Evolutionary conservation across 192 early-diverging fungal genomes (phyloP), one percentile per base, ranked within the genome.

Genomic region (Mycoemilia scoparia): DNA sequence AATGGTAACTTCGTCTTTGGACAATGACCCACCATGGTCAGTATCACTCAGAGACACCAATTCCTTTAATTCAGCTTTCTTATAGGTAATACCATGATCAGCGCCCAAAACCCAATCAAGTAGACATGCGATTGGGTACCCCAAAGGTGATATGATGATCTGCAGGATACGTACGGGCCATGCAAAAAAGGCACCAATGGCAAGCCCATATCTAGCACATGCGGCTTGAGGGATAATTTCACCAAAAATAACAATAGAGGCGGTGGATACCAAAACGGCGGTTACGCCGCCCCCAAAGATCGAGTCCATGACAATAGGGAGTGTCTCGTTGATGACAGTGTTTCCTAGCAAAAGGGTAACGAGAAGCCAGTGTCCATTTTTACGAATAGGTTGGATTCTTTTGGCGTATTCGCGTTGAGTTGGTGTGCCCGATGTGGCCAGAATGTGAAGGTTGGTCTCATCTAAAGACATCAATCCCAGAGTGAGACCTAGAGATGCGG

Each of bases 161-260:
- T 77, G 76, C 13, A 83, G 38, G 5, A 60, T 26, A 19, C 76
- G 51, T 32, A 83, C 76, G 0, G 49, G 73, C 48, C 69, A 77
- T 10, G 88, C 82, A 56, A 91, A 87, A 25, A 77, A 74, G 3
- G 91, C 85, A 3, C 91, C 91, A 21, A 96, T 70, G 3, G 73
- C 71, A 24, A 96, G 66, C 0, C 91, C 88, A 50, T 91, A 74
- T 6, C 80, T 68, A 5, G 86, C 73, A 39, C 87, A 92, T 5
- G 91, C 60, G 7, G 88, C 78, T 43, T 92, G 87, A 13, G 91
- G 88, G 36, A 96, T 79, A 33, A 95, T 84, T 71, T 97, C 93
- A 41, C 93, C 85, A 61, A 90, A 96, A 24, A 95, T 42, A 7
- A 98, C 82, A 42, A 98, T 84, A 24, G 89, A 54, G 0, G 69